Evolutionary conservation across 2,329 filamentous ascomycete species (phyloP).

Genomic region (Podosphaera leucotricha): DNA sequence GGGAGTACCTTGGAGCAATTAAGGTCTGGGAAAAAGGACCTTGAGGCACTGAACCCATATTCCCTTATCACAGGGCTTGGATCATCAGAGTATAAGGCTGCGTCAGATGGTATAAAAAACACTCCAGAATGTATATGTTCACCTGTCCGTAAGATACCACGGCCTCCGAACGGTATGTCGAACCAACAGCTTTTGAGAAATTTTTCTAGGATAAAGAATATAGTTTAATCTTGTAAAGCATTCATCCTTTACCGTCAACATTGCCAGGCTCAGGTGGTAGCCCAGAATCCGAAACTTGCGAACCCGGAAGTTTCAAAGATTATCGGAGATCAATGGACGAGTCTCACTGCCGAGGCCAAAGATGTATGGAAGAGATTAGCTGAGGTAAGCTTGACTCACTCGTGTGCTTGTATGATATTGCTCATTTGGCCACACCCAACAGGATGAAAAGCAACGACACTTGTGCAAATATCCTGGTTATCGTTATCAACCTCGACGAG

Average conservation of each 20-base stretch:
- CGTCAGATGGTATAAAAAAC: constrained; percentile 12
- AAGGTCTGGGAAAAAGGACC: constrained; percentile 8
- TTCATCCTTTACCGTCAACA: constrained; percentile 96
- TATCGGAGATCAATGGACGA: constrained; percentile 45
- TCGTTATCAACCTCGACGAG: constrained; percentile 52
- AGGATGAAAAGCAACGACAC: constrained; percentile 78
- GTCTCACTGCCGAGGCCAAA: constrained; percentile 50
- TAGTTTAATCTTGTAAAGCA: constrained; percentile 29
- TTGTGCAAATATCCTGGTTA: constrained; percentile 82
- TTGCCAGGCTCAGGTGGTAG: constrained; percentile 61
- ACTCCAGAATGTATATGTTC: constrained; percentile 41
- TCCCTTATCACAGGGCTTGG: background rate
- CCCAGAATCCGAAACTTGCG: constrained; percentile 58
- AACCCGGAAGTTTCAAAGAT: constrained; percentile 9
- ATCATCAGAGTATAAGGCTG: constrained; percentile 4
- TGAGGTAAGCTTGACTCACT: constrained; percentile 30
- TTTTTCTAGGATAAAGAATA: background rate
- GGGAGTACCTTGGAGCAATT: constrained; percentile 9
- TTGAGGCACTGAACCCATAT: constrained; percentile 8
- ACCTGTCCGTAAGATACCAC: constrained; percentile 45
- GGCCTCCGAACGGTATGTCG: constrained; percentile 44
- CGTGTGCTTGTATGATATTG: background rate
- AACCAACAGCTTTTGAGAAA: constrained; percentile 8
- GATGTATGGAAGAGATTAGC: constrained; percentile 73
- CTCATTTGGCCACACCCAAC: constrained; percentile 2